Evolutionary conservation across 768 basidiomycete genomes (phyloP).

Genomic region (Melanogaster broomeanus): DNA sequence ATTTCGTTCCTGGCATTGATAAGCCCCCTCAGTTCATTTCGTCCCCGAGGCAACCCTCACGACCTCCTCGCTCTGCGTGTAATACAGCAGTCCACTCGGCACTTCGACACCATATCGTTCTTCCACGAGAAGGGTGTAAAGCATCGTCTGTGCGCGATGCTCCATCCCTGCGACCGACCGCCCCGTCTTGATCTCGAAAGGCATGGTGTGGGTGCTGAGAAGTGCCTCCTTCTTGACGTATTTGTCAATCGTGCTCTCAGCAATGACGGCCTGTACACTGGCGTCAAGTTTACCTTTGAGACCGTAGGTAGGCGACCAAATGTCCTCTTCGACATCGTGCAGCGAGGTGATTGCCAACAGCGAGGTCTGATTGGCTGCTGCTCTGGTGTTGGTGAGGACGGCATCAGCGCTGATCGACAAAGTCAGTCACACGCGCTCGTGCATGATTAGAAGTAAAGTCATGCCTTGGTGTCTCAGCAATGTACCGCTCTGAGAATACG

Average conservation of each 20-base stretch:
- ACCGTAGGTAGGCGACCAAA: constrained; percentile 95
- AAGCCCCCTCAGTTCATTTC: constrained; percentile 84
- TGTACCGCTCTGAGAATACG: constrained; percentile 66
- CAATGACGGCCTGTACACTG: constrained; percentile 70
- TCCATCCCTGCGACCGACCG: constrained; percentile 76
- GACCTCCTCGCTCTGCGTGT: constrained; percentile 89
- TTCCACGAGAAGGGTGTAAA: constrained; percentile 88
- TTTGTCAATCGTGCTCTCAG: constrained; percentile 40
- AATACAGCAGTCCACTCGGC: constrained; percentile 85
- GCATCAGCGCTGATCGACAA: constrained; percentile 54
- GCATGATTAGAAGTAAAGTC: neutral
- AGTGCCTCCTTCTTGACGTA: constrained; percentile 16
- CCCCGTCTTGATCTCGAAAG: constrained; percentile 97
- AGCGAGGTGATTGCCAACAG: constrained; percentile 73
- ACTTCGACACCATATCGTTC: constrained; percentile 90
- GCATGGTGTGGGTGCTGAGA: constrained; percentile 44
- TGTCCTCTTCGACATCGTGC: constrained; percentile 93
- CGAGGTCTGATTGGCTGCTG: constrained; percentile 46
- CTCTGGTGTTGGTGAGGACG: constrained; percentile 66
- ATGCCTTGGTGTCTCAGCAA: constrained; percentile 62
- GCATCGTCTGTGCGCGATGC: constrained; percentile 97
- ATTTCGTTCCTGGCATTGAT: constrained; percentile 84
- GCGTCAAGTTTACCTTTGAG: constrained; percentile 96
- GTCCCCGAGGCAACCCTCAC: constrained; percentile 75
- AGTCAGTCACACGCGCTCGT: neutral